Percentiles rank a stretch among this genome's conserved stretches.
Evolutionary conservation across 2,329 filamentous ascomycete genomes (phyloP).

Genomic region (Ceratocystis lukuohia): DNA sequence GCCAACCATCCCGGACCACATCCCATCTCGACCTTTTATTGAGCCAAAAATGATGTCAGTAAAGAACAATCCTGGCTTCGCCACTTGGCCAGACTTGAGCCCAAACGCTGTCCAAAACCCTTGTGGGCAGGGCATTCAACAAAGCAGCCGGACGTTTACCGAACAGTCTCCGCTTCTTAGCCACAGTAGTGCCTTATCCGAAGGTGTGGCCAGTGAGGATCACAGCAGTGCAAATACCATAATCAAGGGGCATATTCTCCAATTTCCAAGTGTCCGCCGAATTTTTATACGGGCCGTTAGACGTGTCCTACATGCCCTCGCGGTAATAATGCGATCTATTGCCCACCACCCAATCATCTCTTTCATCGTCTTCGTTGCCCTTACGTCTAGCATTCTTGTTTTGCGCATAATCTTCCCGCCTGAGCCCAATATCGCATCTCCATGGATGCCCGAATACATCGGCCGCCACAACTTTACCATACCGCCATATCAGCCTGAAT

Average conservation of each 20-base stretch:
- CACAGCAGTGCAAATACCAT: neutral
- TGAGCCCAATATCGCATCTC: conserved; percentile 22
- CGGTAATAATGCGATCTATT: neutral
- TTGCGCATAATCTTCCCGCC: conserved; percentile 17
- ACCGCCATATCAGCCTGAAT: conserved; percentile 32
- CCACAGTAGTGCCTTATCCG: neutral
- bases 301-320: too few species aligned
- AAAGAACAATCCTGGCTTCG: neutral
- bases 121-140: neutral
- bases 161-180: conserved; percentile 18
- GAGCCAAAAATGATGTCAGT: neutral
- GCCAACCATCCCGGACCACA: neutral
- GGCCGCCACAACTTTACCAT: conserved; percentile 34
- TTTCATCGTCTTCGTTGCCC: conserved; percentile 1
- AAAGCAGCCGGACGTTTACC: conserved; percentile 9
- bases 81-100: neutral
- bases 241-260: neutral
- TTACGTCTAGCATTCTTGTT: conserved; percentile 6
- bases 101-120: neutral
- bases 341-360: conserved; percentile 13
- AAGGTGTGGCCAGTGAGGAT: neutral
- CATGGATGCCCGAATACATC: conserved; percentile 36
- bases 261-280: neutral
- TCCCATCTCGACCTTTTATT: neutral
- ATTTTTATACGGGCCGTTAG: neutral